Conservation (phyloP, 2,329 filamentous ascomycete species). For the Stemphylium beticola region DNA sequence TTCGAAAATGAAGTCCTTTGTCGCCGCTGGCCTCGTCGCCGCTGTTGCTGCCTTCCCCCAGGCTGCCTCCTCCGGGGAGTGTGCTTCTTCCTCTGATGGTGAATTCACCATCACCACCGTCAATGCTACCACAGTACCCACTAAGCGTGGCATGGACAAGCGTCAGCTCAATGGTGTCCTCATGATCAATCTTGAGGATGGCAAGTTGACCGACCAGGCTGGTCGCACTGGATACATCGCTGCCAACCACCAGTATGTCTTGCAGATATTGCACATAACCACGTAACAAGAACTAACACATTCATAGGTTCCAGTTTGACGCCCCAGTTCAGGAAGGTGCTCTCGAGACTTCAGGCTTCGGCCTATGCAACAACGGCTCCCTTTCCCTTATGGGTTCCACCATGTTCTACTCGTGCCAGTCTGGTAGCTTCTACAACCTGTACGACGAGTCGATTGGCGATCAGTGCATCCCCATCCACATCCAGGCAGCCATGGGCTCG, state of each 20-base stretch:
- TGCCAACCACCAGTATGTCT: slow-evolving; percentile 69
- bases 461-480: slow-evolving; percentile 65
- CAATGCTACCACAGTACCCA: slow-evolving; percentile 45
- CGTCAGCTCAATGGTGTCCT: slow-evolving; percentile 55
- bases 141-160: slow-evolving; percentile 34
- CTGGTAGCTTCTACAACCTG: slow-evolving; percentile 80
- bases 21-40: slow-evolving; percentile 38
- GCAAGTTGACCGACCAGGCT: slow-evolving; percentile 69
- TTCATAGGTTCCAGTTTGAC: slow-evolving; percentile 51
- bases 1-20: slow-evolving; percentile 42
- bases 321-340: slow-evolving; percentile 66
- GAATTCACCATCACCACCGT: slow-evolving; percentile 66
- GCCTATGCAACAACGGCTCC: slow-evolving; percentile 70
- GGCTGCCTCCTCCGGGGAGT: slow-evolving; percentile 57
- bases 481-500: slow-evolving; percentile 24
- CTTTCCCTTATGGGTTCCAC: slow-evolving; percentile 68
- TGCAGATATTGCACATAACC: too few species aligned
- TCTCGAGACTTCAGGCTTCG: slow-evolving; percentile 75
- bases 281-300: slow-evolving; percentile 7
- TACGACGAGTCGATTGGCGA: slow-evolving; percentile 73
- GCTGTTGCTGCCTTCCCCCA: slow-evolving; percentile 37
- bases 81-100: slow-evolving; percentile 59
- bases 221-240: slow-evolving; percentile 80
- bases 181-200: slow-evolving; percentile 66
- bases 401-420: slow-evolving; percentile 76